phyloP scores from a whole-genome alignment of 306 rosid species.

The Fragaria nilgerrensis region DNA sequence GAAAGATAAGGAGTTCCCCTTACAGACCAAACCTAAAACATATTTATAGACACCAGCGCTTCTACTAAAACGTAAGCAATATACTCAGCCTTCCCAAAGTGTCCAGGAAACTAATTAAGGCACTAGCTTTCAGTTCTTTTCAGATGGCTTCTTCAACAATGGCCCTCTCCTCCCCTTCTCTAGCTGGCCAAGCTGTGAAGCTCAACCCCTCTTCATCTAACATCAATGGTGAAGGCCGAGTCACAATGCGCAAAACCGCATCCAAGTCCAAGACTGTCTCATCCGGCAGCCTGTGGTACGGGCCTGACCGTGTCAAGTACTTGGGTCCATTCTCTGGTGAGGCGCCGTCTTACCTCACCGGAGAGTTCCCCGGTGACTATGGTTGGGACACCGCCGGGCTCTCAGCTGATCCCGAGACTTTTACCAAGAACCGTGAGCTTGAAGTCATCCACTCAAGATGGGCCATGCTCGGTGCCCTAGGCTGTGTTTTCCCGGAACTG shows the following conservation, averaged over 20 bases:
- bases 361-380: not conserved
- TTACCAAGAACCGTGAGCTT: conserved; percentile 2
- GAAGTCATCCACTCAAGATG: conserved; percentile 2
- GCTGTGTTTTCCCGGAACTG: not conserved
- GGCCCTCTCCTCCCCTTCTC: not conserved
- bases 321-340: not conserved
- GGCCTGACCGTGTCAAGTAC: conserved; percentile 3
- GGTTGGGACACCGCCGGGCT: not conserved
- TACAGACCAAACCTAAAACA: not conserved
- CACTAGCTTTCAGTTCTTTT: not conserved
- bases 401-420: not conserved
- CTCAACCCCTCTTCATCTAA: not conserved
- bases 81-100: not conserved
- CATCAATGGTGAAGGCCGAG: conserved; percentile 1
- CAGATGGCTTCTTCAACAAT: not conserved
- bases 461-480: not conserved
- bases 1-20: not conserved
- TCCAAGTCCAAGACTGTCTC: not conserved
- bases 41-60: not conserved
- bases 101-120: not conserved
- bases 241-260: not conserved
- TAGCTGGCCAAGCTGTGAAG: conserved; percentile 8
- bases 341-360: not conserved
- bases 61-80: not conserved
- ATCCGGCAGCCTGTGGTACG: not conserved